Base-by-base conservation (phyloP, 208 protist species). In the Novymonas esmeraldas region DNA sequence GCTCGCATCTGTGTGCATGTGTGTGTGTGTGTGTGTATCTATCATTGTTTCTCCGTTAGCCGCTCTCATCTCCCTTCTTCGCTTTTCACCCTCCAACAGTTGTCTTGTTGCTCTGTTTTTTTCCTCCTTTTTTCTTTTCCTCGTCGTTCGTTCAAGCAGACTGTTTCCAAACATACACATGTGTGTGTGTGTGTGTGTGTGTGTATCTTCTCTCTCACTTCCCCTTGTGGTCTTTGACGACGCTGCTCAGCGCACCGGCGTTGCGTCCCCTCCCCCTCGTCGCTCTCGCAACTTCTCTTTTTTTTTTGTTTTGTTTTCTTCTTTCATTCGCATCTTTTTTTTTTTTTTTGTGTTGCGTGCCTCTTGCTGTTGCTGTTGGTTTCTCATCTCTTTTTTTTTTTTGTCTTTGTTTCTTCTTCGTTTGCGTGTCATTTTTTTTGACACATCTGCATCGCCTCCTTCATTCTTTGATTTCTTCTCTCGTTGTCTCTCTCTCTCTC, bases 261-360 rank as follows among this genome's bases (percentile, higher is more conserved):
- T n/a, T n/a, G 9, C 31, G 6, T 28, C 5, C n/a, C 31, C 20
- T 2, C 45, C 18, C n/a, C 16, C 44, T 28, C n/a, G n/a, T 39
- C 13, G 3, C n/a, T 18, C 42, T 24, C 10, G 9, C n/a, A 1
- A 2, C 28, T 39, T 42, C 16, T 31, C 18, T 20, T 56, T 39
- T 56, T 14, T 56, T n/a, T 36, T 33, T 54, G 2, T 13, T 7
- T 22, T 18, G 49, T 36, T 9, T 44, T 38, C 4, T 20, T 20
- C 31, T 54, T 1, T 52, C 3, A 31, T 31, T 48, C 7, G 1
- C n/a, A 31, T 44, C 20, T 29, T 64, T 73, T 54, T 52, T 58
- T 67, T 74, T 56, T 67, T 29, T 64, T 67, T 66, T 58, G 11
- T 55, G 51, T 31, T 31, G 6, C 7, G n/a, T 64, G 3, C 29